These are phyloP conservation scores for Astrocystis sublimbata DNA, from an alignment of 495 filamentous ascomycete species.

Conservation along the genomic window DNA sequence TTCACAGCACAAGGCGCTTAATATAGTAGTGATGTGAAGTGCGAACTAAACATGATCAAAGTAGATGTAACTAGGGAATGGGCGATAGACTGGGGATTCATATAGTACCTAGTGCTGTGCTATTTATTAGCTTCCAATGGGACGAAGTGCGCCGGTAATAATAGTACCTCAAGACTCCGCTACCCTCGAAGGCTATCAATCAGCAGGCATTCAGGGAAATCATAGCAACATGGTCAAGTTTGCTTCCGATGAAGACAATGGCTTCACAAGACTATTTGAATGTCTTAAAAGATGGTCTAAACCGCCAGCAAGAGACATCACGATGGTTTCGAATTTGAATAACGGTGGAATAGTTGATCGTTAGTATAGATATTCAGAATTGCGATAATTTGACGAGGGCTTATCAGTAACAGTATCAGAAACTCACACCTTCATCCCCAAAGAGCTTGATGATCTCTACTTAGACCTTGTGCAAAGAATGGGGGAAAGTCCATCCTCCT, in stretches of 20 bases:
- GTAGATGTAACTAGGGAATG: too few relatives aligned
- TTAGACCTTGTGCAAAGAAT: not conserved
- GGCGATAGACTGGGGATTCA: too few relatives aligned
- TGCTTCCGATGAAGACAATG: slow-evolving; percentile 30
- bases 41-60: too few relatives aligned
- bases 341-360: not conserved
- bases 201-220: slow-evolving; percentile 38
- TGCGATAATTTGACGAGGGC: not conserved
- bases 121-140: not conserved
- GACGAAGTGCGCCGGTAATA: not conserved
- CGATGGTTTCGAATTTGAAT: too few relatives aligned
- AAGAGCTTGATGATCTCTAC: not conserved
- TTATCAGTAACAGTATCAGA: not conserved
- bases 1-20: too few relatives aligned
- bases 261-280: slow-evolving; percentile 37
- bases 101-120: too few relatives aligned
- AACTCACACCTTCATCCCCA: not conserved
- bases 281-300: slow-evolving; percentile 18
- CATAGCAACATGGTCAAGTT: slow-evolving; percentile 47
- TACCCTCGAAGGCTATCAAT: slow-evolving; percentile 20
- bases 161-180: not conserved
- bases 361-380: not conserved
- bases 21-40: too few relatives aligned
- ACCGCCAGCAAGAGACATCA: not conserved
- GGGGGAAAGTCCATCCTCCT: not conserved